phyloP scores from a whole-genome alignment of 768 basidiomycete genomes.

The Pulveroboletus sp. region DNA sequence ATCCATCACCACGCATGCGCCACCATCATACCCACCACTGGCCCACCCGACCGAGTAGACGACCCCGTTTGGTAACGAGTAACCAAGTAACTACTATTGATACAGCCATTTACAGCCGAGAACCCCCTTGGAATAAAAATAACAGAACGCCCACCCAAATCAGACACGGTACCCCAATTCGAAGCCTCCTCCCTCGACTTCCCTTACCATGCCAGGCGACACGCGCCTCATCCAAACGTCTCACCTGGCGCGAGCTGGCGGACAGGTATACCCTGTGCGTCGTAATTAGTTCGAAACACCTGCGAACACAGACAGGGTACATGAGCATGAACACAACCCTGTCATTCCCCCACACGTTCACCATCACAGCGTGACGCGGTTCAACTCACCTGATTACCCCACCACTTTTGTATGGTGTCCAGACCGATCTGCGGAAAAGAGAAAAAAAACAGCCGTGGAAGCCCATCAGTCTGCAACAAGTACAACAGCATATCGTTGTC shows the following conservation, averaged over 20 bases:
- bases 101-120: too few species aligned
- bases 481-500: too few species aligned
- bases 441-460: neutral
- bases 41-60: too few species aligned
- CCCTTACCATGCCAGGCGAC: too few species aligned
- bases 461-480: neutral
- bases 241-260: constrained; percentile 20
- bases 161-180: too few species aligned
- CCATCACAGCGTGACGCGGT: neutral
- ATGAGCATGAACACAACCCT: neutral
- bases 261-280: constrained; percentile 24
- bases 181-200: too few species aligned
- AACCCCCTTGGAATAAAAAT: too few species aligned
- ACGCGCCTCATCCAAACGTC: constrained; percentile 16
- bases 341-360: neutral
- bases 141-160: too few species aligned
- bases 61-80: too few species aligned
- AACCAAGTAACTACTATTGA: too few species aligned
- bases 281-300: constrained; percentile 22
- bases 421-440: constrained; percentile 16
- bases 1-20: too few species aligned
- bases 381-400: constrained; percentile 25
- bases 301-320: neutral
- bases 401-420: constrained; percentile 21
- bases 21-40: too few species aligned